Evolutionary conservation across 2,329 filamentous ascomycete genomes (phyloP), one percentile per base, ranked within the genome.

Genomic region (Cercospora citrullina): DNA sequence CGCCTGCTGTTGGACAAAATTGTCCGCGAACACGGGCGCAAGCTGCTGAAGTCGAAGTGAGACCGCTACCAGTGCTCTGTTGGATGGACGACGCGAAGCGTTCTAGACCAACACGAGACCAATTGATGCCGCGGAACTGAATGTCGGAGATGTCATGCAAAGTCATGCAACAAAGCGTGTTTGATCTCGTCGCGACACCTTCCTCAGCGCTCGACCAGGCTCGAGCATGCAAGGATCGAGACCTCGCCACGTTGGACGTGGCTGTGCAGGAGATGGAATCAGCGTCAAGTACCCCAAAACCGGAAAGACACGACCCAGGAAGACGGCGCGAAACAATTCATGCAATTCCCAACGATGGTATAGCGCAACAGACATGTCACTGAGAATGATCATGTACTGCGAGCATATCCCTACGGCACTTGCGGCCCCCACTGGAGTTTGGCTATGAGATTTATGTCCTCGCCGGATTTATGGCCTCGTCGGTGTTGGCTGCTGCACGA

Each of bases 1-100:
- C 87, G 92, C 71, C 86, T 88, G 72, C 90, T 97, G 60, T 78
- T 99, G 75, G 94, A 98, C 79, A 84, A 85, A 6, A 90, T 96
- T 14, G 89, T 98, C 57, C 88, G 90, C 77, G 87, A 87, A 55
- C 89, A 90, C 79, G 91, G 91, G 3, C 83, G 81, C 68, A 85
- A 84, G 77, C 87, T 92, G 82, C 79, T 92, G 14, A 81, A 83
- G 53, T 71, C 69, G 31, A 75, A 72, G 36, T 71, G 70, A 72
- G 21, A 12, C 16, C 45, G 45, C 21, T 23, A 42, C 16, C n/a
- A 42, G 36, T 42, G 18, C 45, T 51, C 21, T 12, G 45, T 51
- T 23, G 10, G 18, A 23, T 5, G 21, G 21, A 51, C 45, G 45
- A 14, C 5, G 12, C 45, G 45, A 51, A 21, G 45, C 45, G 18